These are phyloP conservation scores for Punctularia strigosozonata DNA, from an alignment of 768 basidiomycete genomes.

Conservation along the genomic window DNA sequence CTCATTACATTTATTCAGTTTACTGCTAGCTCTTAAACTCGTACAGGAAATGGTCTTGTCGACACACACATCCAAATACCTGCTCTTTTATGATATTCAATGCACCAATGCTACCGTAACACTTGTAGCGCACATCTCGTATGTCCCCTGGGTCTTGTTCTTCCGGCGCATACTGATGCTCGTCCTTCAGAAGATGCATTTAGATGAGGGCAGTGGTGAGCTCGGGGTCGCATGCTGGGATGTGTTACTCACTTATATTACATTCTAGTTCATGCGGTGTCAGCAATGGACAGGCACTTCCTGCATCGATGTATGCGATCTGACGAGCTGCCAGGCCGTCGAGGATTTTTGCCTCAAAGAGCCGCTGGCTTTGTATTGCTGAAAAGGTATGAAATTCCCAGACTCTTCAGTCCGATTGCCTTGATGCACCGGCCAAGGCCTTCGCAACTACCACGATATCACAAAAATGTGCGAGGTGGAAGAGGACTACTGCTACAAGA, in stretches of 20 bases:
- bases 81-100: conserved; percentile 39
- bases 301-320: conserved; percentile 32
- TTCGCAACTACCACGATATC: conserved; percentile 66
- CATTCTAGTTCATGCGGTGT: conserved; percentile 31
- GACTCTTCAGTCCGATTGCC: no score
- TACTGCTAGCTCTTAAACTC: background rate
- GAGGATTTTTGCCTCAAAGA: no score
- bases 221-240: no score
- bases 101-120: conserved; percentile 40
- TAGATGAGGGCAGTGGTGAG: no score
- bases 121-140: conserved; percentile 35
- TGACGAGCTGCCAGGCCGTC: conserved; percentile 31
- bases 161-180: background rate
- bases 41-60: conserved; percentile 34
- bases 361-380: no score
- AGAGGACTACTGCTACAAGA: conserved; percentile 55
- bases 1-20: background rate
- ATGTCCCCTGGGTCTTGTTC: conserved; percentile 4
- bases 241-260: no score
- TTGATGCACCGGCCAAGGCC: no score
- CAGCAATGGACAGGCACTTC: conserved; percentile 22
- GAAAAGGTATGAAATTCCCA: no score
- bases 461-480: conserved; percentile 42
- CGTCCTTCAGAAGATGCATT: no score
- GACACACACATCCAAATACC: conserved; percentile 25